phyloP scores from a whole-genome alignment of 148 eudicot species.

The Rhododendron ovatum region DNA sequence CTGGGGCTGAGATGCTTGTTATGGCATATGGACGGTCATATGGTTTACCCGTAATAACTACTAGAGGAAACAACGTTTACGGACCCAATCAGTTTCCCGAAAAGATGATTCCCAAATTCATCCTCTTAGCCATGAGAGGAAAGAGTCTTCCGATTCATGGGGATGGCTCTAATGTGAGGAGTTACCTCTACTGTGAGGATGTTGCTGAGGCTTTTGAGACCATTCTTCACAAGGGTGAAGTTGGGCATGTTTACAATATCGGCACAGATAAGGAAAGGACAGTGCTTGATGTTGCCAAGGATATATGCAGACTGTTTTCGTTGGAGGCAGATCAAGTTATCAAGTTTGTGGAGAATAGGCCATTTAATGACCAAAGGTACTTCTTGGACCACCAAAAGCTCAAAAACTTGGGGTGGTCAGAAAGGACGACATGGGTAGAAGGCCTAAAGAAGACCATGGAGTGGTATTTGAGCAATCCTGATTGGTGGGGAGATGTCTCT shows the following conservation, averaged over 20 bases:
- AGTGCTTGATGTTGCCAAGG: slow-evolving; percentile 16
- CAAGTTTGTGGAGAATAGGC: slow-evolving; percentile 20
- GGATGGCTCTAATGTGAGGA: slow-evolving; percentile 15
- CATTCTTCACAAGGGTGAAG: slow-evolving; percentile 15
- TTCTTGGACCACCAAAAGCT: slow-evolving; percentile 17
- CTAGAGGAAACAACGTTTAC: too few relatives aligned
- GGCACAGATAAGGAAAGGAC: slow-evolving; percentile 17
- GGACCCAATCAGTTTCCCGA: neutral
- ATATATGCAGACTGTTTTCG: slow-evolving; percentile 5
- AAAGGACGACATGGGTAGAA: slow-evolving; percentile 15
- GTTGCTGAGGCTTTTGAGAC: slow-evolving; percentile 22
- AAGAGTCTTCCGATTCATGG: slow-evolving; percentile 16
- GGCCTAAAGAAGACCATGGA: slow-evolving; percentile 16
- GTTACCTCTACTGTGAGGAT: slow-evolving; percentile 18
- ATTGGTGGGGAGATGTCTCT: slow-evolving; percentile 26
- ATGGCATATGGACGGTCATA: slow-evolving; percentile 21
- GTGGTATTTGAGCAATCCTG: slow-evolving; percentile 15
- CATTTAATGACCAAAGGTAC: slow-evolving; percentile 23
- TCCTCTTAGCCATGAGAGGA: slow-evolving; percentile 17
- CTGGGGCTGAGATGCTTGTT: slow-evolving; percentile 23
- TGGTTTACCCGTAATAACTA: neutral
- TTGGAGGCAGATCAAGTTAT: slow-evolving; percentile 3
- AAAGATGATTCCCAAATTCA: slow-evolving; percentile 10
- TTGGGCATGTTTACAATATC: slow-evolving; percentile 19
- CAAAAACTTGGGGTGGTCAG: slow-evolving; percentile 19